These are phyloP conservation scores for Lenzites betulinus DNA, from an alignment of 768 basidiomycete genomes.

Conservation along the genomic window DNA sequence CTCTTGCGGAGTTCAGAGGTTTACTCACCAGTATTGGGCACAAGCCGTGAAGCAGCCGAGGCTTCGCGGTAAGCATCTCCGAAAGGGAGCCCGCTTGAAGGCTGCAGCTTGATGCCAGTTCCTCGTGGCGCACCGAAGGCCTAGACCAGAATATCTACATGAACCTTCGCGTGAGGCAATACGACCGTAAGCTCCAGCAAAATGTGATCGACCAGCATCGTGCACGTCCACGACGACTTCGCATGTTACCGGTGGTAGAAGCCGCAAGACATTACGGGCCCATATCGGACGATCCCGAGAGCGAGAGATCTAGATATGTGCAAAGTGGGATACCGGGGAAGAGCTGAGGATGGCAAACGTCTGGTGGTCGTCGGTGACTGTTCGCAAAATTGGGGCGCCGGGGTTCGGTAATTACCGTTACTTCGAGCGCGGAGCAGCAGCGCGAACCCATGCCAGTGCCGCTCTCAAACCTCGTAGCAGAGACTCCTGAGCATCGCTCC, in stretches of 20 bases:
- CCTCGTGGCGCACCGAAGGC: slow-evolving; percentile 14
- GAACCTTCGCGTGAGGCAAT: slow-evolving; percentile 5
- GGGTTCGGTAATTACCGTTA: slow-evolving; percentile 19
- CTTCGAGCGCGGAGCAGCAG: slow-evolving; percentile 7
- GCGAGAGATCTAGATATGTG: slow-evolving; percentile 11
- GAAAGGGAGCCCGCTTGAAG: slow-evolving; percentile 9
- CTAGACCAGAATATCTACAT: slow-evolving; percentile 8
- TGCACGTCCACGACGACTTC: slow-evolving; percentile 10
- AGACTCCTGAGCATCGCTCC: slow-evolving; percentile 7
- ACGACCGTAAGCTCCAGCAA: neutral
- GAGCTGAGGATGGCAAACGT: neutral
- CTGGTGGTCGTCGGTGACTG: slow-evolving; percentile 1
- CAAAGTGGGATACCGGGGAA: slow-evolving; percentile 10
- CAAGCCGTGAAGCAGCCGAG: slow-evolving; percentile 16
- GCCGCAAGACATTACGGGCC: neutral
- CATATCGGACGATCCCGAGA: slow-evolving; percentile 2
- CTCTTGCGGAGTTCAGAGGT: neutral
- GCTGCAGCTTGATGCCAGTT: slow-evolving; percentile 13
- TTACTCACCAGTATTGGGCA: neutral
- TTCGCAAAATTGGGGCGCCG: slow-evolving; percentile 1
- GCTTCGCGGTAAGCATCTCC: slow-evolving; percentile 13
- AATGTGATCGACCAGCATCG: slow-evolving; percentile 4
- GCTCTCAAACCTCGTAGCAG: slow-evolving; percentile 1
- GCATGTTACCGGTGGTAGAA: slow-evolving; percentile 8
- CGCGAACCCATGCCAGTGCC: neutral